A percentile compares a stretch with the other conserved stretches of the same genome.
phyloP scores from a whole-genome alignment of 768 basidiomycete species.

The Russula olivacea region DNA sequence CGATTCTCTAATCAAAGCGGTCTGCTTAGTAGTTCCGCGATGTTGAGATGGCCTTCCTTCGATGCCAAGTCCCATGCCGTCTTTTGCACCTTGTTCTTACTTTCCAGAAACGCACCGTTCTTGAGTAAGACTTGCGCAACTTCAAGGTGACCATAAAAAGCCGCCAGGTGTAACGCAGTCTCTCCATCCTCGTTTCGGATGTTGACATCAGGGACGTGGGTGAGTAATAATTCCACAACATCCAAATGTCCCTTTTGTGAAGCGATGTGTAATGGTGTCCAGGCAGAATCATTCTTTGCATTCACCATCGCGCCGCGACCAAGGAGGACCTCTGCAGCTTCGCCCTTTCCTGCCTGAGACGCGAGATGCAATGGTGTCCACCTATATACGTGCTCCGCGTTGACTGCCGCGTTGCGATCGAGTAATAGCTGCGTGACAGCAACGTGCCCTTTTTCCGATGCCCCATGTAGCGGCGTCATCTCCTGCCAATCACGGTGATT shows the following conservation, averaged over 20 bases:
- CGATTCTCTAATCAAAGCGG: too few species aligned
- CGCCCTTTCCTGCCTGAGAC: background rate
- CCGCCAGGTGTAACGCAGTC: background rate
- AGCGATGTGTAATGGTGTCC: background rate
- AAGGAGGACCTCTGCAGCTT: background rate
- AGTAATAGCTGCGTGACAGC: background rate
- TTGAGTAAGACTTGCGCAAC: background rate
- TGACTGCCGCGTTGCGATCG: background rate
- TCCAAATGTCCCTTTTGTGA: background rate
- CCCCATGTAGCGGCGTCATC: background rate
- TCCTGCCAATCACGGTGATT: background rate
- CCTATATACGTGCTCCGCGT: background rate
- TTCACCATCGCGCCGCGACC: background rate
- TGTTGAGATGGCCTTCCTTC: background rate
- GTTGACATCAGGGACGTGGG: background rate
- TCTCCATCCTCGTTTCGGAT: background rate
- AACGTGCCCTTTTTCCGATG: background rate
- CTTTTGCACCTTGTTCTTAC: background rate
- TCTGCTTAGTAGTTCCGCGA: background rate
- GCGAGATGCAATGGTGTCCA: background rate
- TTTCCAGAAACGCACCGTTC: background rate
- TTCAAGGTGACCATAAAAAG: background rate
- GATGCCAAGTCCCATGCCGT: background rate
- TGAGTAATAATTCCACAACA: background rate
- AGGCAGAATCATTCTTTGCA: background rate